Conservation (phyloP, 2,329 filamentous ascomycete genomes). For the Ceratocystis destructans region DNA sequence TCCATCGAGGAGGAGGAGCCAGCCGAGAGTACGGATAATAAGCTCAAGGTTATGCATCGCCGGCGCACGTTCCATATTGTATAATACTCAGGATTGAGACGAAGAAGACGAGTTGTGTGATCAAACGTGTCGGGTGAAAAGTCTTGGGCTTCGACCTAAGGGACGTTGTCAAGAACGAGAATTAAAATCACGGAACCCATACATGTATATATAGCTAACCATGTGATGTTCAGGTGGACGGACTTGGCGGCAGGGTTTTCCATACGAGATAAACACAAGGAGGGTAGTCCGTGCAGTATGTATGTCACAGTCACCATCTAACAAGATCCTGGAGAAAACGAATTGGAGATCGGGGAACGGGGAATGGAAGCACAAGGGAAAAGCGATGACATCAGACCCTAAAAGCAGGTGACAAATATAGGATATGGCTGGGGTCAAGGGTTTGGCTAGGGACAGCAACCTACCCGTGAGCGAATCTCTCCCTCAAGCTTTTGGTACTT, state of each 20-base stretch:
- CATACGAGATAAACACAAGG: neutral
- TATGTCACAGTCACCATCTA: neutral
- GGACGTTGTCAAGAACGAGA: neutral
- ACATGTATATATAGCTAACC: neutral
- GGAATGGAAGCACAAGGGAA: neutral
- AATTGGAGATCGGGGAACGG: neutral
- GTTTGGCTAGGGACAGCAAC: neutral
- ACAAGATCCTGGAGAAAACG: neutral
- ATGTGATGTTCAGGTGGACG: neutral
- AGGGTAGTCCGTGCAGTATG: constrained; percentile 5
- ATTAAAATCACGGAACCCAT: constrained; percentile 7
- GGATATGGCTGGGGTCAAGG: neutral
- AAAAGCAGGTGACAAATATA: neutral
- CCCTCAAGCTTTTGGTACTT: constrained; percentile 61
- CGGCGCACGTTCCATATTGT: constrained; percentile 85
- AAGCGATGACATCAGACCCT: constrained; percentile 5
- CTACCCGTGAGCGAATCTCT: constrained; percentile 51
- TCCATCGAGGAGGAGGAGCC: constrained; percentile 40
- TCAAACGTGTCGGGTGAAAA: constrained; percentile 46
- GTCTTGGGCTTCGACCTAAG: constrained; percentile 31
- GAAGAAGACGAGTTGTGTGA: constrained; percentile 58
- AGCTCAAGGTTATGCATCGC: constrained; percentile 47
- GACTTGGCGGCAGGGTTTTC: neutral
- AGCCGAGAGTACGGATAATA: constrained; percentile 40
- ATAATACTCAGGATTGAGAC: constrained; percentile 76